These are phyloP conservation scores for Caryopteris hybrid DNA, from an alignment of 305 asterid genomes.

Conservation along the genomic window DNA sequence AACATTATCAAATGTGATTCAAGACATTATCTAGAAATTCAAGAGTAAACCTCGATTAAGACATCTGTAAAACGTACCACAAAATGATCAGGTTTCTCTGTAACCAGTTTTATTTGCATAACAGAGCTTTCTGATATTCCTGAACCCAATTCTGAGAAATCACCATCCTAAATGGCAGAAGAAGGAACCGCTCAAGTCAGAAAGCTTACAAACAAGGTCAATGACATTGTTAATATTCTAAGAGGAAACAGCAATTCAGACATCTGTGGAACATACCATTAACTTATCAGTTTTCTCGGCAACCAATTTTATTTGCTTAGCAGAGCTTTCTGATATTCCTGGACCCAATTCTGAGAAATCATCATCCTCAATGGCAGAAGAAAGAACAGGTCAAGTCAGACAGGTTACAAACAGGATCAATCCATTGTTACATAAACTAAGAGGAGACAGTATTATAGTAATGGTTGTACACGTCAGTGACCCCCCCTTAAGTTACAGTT, in stretches of 20 bases:
- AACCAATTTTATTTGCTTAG: slow-evolving; percentile 22
- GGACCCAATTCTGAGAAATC: slow-evolving; percentile 31
- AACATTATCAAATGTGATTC: neutral
- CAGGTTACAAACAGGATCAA: neutral
- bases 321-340: slow-evolving; percentile 5
- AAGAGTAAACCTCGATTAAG: neutral
- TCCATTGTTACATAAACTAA: neutral
- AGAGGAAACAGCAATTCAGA: neutral
- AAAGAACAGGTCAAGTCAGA: slow-evolving; percentile 5
- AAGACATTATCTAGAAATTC: neutral
- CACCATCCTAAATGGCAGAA: slow-evolving; percentile 22
- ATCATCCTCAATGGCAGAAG: slow-evolving; percentile 22
- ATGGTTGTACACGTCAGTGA: too few species aligned
- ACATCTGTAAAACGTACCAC: slow-evolving; percentile 13
- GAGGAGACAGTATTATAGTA: too few species aligned
- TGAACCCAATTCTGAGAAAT: slow-evolving; percentile 29
- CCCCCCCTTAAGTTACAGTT: too few species aligned
- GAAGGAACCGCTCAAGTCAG: slow-evolving; percentile 2
- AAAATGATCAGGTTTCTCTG: slow-evolving; percentile 28
- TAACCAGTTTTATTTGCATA: slow-evolving; percentile 23
- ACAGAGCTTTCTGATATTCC: slow-evolving; percentile 10
- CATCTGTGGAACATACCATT: slow-evolving; percentile 11
- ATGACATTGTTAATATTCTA: neutral
- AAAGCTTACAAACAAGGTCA: neutral
- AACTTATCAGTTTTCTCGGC: slow-evolving; percentile 30